Evolutionary conservation across 305 asterid genomes (phyloP), one percentile per base, ranked within the genome.

Genomic region (Fraxinus velutina): DNA sequence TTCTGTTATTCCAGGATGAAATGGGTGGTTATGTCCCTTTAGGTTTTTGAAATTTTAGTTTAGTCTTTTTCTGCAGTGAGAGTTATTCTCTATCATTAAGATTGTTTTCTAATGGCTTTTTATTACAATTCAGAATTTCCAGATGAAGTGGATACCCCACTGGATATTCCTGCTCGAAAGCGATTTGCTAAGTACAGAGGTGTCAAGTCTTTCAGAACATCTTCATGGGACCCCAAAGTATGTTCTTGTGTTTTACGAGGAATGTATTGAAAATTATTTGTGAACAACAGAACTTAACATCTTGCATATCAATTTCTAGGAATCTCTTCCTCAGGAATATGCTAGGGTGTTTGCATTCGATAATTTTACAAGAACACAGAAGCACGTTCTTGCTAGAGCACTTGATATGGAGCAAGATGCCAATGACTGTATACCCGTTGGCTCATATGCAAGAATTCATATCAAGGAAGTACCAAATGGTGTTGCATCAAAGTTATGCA

Each of bases 201-300:
- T 83, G 90, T 94, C 22, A 94, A 90, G 86, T 96, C 98, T 78
- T 90, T 96, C 92, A 92, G 97, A 92, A 93, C 98, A 79, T 94
- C 99, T 42, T 87, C 93, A 21, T 96, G 99, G 99, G 99, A 96
- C 86, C 97, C 98, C 70, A 94, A 94, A 87, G 99, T 96, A 92
- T 57, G 89, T 84, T 74, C 64, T 86, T 76, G 39, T 81, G 21
- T 78, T 64, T 37, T 3, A 70, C 55, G n/a, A 55, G 78, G 77
- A 50, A 71, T 60, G 17, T 10, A n/a, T 74, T 79, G 44, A 77
- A 27, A 27, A 13, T 60, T 52, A 29, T 50, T 85, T 70, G 9
- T 44, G 73, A 37, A 72, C 8, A 29, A 6, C 78, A 72, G 27
- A 72, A 42, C 75, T 86, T 37, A 82, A 76, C 76, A 73, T 83